Base-by-base conservation (phyloP, 768 basidiomycete species). In the Collybiopsis confluens region DNA sequence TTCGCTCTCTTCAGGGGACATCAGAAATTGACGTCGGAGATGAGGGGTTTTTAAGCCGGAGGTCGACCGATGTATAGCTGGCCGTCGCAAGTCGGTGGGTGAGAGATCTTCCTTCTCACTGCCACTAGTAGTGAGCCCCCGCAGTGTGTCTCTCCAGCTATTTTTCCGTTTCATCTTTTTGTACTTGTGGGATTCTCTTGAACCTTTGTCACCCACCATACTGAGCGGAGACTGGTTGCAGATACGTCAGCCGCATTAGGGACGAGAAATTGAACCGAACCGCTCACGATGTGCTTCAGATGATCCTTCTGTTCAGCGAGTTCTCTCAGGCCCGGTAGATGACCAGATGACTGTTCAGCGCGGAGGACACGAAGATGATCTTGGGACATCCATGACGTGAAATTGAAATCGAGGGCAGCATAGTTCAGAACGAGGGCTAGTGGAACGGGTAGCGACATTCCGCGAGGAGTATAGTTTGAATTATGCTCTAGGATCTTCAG, bases 341-440 rank as follows among this genome's bases (percentile, higher is more conserved):
- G 81, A 0, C 88, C 83, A 13, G 88, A 85, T 1, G 92, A 93
- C 64, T 92, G 90, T 66, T 98, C 95, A 2, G 88, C 82, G 50
- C 88, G 82, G 13, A 98, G 75, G 26, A 96, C 88, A 4, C 82
- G 85, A 53, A 98, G 75, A 66, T 98, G 85, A 18, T 80, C 80
- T 8, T 85, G 83, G 0, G 89, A 80, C 92, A 94, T 93, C 96
- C 96, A 98, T 20, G 94, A 96, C 0, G 92, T 93, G 63, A 96
- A 98, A 67, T 98, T 98, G 74, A 99, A 98, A 68, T 98, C 95
- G 42, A 98, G 79, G 23, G 89, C 90, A 0, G 95, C 83, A 68
- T 98, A 99, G 59, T 84, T 92, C 51, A 96, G 80, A 26, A 97
- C 85, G 54, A 98, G 75, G 1, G 90, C 89, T 36, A 87, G 70